A percentile compares a stretch with the other conserved stretches of the same genome.
Conservation (phyloP, 2,329 filamentous ascomycete genomes). For the Monosporascus sp. region DNA sequence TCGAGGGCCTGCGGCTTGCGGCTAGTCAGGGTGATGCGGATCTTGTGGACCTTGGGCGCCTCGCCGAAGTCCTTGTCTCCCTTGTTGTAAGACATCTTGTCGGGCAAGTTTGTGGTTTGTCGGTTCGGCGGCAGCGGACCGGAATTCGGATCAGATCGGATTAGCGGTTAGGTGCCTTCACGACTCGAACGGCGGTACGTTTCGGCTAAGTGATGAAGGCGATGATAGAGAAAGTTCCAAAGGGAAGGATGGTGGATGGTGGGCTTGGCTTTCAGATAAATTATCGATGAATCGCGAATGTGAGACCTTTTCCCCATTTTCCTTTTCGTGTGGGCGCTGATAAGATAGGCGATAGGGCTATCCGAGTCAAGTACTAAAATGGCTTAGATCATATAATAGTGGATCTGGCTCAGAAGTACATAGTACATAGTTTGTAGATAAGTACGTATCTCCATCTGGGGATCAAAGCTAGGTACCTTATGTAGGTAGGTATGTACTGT, state of each 20-base stretch:
- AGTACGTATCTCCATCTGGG: not conserved
- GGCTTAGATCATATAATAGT: not conserved
- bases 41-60: constrained; percentile 89
- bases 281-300: not conserved
- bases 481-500: too few species aligned
- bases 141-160: constrained; percentile 2
- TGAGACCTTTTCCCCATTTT: constrained; percentile 1
- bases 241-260: not conserved
- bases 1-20: constrained; percentile 94
- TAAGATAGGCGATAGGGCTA: not conserved
- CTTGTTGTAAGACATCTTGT: constrained; percentile 91
- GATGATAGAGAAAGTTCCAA: constrained; percentile 14
- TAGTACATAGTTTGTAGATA: not conserved
- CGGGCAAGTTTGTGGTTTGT: constrained; percentile 13
- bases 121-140: constrained; percentile 11
- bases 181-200: constrained; percentile 68
- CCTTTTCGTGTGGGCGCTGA: not conserved
- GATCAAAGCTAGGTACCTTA: too few species aligned
- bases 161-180: constrained; percentile 49
- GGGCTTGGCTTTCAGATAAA: not conserved
- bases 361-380: not conserved
- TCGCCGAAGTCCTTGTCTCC: constrained; percentile 90
- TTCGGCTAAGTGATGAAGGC: constrained; percentile 79
- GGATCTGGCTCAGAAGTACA: not conserved
- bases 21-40: constrained; percentile 94